Conservation (phyloP, 805 yeast species). For the Candida awuae region DNA sequence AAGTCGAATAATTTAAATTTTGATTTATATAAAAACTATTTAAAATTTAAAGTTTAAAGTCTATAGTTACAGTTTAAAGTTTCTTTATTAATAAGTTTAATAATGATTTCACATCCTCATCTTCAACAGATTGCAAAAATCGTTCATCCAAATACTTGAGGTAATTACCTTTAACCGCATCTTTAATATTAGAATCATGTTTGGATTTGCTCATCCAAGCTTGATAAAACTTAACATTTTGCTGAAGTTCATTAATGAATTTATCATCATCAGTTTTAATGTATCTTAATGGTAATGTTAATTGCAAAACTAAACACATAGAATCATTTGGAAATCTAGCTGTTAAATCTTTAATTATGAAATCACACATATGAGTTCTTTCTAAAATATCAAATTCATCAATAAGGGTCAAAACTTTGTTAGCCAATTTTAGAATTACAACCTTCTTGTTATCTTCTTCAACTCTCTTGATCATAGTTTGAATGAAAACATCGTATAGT, state of each 20-base stretch:
- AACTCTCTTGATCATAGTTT: conserved; percentile 33
- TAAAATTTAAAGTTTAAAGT: neutral
- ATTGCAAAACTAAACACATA: conserved; percentile 40
- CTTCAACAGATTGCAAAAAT: conserved; percentile 17
- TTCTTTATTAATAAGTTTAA: conserved; percentile 22
- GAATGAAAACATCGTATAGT: conserved; percentile 59
- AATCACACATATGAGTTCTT: conserved; percentile 56
- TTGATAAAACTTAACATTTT: conserved; percentile 60
- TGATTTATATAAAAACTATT: neutral
- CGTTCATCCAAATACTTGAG: conserved; percentile 26
- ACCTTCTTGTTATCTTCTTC: conserved; percentile 14
- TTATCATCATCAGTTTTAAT: conserved; percentile 29
- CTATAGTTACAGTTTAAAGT: conserved; percentile 9
- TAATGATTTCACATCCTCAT: conserved; percentile 16
- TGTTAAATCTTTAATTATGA: conserved; percentile 50
- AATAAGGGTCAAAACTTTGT: conserved; percentile 45
- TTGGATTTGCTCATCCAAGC: conserved; percentile 40
- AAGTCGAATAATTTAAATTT: conserved; percentile 20
- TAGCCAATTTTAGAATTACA: conserved; percentile 20
- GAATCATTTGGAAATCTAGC: conserved; percentile 32
- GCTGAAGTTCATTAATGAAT: conserved; percentile 56
- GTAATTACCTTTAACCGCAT: conserved; percentile 27
- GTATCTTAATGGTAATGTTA: conserved; percentile 61
- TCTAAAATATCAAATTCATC: conserved; percentile 65
- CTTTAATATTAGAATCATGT: conserved; percentile 24